Conservation (phyloP, 306 rosid species). For the Prosopis cineraria region DNA sequence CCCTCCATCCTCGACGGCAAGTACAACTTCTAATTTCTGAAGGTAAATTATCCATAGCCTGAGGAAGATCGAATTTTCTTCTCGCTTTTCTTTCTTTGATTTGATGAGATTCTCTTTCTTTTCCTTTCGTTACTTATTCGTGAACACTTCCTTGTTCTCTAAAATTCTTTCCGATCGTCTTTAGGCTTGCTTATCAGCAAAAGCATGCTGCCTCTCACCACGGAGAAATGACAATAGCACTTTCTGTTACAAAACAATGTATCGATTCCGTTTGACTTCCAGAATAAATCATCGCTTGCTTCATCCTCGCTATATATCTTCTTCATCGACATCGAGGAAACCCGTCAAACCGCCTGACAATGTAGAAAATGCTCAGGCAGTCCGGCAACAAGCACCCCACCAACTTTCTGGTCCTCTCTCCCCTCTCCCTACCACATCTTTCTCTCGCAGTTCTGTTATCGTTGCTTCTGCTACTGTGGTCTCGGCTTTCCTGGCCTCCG, state of each 20-base stretch:
- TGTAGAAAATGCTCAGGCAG: constrained; percentile 39
- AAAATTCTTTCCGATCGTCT: too few relatives aligned
- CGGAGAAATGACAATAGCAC: neutral
- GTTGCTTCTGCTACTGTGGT: constrained; percentile 54
- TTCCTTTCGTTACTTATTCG: neutral
- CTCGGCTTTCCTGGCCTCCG: constrained; percentile 58
- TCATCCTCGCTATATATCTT: constrained; percentile 43
- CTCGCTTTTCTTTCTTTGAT: neutral
- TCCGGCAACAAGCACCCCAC: constrained; percentile 42
- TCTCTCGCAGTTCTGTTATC: constrained; percentile 44
- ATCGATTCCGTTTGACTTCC: constrained; percentile 53
- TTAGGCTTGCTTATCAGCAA: neutral
- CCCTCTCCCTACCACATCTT: constrained; percentile 25
- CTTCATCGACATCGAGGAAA: constrained; percentile 40
- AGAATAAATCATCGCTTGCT: constrained; percentile 51
- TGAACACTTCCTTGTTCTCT: neutral
- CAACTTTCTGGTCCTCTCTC: constrained; percentile 14
- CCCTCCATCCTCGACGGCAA: constrained; percentile 45
- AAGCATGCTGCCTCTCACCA: neutral
- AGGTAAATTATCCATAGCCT: neutral
- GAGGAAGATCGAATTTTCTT: constrained; percentile 5
- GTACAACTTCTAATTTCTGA: neutral
- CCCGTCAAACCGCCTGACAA: constrained; percentile 18
- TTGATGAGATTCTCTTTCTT: neutral
- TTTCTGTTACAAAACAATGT: constrained; percentile 40